These are phyloP conservation scores for Colletotrichum somersetense DNA, from an alignment of 2,329 filamentous ascomycete genomes.

Conservation along the genomic window DNA sequence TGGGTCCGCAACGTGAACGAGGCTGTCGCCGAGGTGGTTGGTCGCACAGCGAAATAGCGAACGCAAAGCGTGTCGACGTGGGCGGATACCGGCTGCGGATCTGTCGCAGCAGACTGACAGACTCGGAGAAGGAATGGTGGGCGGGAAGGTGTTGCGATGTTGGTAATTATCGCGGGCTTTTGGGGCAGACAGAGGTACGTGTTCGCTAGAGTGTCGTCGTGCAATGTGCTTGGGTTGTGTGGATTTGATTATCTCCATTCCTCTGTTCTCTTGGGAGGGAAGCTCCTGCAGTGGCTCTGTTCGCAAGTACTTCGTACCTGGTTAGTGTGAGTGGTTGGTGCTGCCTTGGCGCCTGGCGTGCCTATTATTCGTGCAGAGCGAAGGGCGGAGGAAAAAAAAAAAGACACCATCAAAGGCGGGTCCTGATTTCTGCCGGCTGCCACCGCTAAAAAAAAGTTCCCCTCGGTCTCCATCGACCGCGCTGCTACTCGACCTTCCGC, in stretches of 20 bases:
- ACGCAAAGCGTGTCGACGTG: slow-evolving; percentile 3
- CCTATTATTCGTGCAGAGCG: not conserved
- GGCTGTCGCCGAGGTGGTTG: not conserved
- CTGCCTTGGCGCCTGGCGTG: slow-evolving; percentile 1
- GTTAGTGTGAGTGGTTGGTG: slow-evolving; percentile 1
- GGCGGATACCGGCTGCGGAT: not conserved
- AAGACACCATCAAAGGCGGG: not conserved
- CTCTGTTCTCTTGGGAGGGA: not conserved
- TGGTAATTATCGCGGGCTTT: not conserved
- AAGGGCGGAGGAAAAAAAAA: not conserved
- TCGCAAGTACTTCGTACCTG: not conserved
- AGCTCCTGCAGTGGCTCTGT: not conserved
- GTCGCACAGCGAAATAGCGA: not conserved
- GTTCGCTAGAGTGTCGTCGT: not conserved
- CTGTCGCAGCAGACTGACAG: not conserved
- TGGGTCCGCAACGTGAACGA: not conserved
- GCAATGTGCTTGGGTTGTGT: not conserved
- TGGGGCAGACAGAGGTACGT: not conserved
- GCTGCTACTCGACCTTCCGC: slow-evolving; percentile 10
- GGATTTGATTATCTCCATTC: not conserved
- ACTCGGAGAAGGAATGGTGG: not conserved
- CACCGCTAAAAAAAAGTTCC: slow-evolving; percentile 60
- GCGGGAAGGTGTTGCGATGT: not conserved
- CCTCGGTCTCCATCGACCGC: slow-evolving; percentile 27
- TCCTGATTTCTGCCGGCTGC: slow-evolving; percentile 55